Conservation (phyloP, 2,329 filamentous ascomycete species). For the Endocalyx cinctus region DNA sequence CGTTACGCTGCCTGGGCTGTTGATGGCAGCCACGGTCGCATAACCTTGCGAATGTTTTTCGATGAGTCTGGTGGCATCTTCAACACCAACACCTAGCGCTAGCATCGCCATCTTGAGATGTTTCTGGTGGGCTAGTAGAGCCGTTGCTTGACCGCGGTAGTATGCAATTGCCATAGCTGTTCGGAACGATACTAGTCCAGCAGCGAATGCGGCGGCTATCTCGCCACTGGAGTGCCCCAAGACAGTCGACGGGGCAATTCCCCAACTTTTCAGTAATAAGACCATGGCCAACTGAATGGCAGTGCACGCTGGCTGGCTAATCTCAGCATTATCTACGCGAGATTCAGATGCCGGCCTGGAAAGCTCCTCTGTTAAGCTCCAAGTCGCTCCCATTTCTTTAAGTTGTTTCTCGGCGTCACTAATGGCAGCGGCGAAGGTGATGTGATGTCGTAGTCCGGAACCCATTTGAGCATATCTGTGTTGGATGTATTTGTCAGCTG, state of each 20-base stretch:
- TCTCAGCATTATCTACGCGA: conserved; percentile 19
- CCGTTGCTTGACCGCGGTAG: conserved; percentile 18
- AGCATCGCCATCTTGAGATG: conserved; percentile 17
- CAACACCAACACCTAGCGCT: conserved; percentile 12
- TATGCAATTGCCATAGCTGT: conserved; percentile 21
- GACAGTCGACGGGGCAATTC: conserved; percentile 19
- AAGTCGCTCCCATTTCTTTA: conserved; percentile 17
- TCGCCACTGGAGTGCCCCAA: conserved; percentile 31
- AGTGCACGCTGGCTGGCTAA: conserved; percentile 32
- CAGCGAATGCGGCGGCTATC: conserved; percentile 29
- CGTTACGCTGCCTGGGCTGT: conserved; percentile 22
- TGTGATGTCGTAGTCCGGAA: conserved; percentile 2
- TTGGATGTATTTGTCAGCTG: conserved; percentile 1
- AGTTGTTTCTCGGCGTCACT: conserved; percentile 15
- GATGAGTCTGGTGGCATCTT: conserved; percentile 4
- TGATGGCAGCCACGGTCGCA: conserved; percentile 10
- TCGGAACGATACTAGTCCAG: conserved; percentile 19
- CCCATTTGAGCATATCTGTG: conserved; percentile 8
- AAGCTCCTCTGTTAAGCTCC: conserved; percentile 24
- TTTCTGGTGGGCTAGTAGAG: conserved; percentile 2
- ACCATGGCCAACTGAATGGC: conserved; percentile 34
- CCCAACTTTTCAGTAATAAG: conserved; percentile 23
- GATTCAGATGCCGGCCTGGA: conserved; percentile 10
- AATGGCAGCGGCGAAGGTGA: conserved; percentile 9
- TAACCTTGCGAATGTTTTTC: conserved; percentile 4